Base-by-base conservation (phyloP, 2,329 filamentous ascomycete genomes). In the Diatrype stigma region DNA sequence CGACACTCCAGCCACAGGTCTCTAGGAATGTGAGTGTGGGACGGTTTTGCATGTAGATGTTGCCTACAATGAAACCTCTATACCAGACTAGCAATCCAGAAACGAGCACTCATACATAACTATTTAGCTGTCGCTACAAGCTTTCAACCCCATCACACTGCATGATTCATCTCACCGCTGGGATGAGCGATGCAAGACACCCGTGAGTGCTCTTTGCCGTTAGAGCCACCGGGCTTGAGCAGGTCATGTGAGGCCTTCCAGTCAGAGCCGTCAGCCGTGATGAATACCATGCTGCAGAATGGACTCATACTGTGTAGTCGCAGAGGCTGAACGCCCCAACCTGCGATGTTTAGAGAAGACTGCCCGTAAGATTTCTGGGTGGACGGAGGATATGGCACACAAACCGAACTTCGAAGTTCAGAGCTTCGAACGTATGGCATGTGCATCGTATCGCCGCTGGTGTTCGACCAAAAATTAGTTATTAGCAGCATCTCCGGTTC, bases 211-310 rank as follows among this genome's bases (percentile, higher is more conserved):
- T 58, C 54, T 58, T 56, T 50, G 56, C 52, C 42, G 54, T 58
- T 34, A 58, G 52, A 55, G 56, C 54, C 42, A 56, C 52, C 51
- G 42, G 57, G 57, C 51, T 60, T 60, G 50, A 58, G 57, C 46
- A 60, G 52, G 46, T 58, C 57, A 53, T 60, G 54, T 44, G 57
- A 60, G 51, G 55, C 21, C 54, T 58, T 60, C 56, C 54, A 60
- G 56, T 54, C 53, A 38, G 46, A 46, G 45, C 55, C 57, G 52
- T 60, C 57, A 42, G 57, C 46, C 37, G 56, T 60, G 51, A 60
- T 60, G 42, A 59, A 57, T 48, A 54, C 56, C 30, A 21, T 51
- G 52, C 56, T 54, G 48, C 56, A 57, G 51, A 59, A 60, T 48
- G 57, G 56, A 49, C 56, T 50, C 57, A 60, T 60, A 32, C 50